Base-by-base conservation (phyloP, 2,329 filamentous ascomycete species). In the Penicillium sp. region DNA sequence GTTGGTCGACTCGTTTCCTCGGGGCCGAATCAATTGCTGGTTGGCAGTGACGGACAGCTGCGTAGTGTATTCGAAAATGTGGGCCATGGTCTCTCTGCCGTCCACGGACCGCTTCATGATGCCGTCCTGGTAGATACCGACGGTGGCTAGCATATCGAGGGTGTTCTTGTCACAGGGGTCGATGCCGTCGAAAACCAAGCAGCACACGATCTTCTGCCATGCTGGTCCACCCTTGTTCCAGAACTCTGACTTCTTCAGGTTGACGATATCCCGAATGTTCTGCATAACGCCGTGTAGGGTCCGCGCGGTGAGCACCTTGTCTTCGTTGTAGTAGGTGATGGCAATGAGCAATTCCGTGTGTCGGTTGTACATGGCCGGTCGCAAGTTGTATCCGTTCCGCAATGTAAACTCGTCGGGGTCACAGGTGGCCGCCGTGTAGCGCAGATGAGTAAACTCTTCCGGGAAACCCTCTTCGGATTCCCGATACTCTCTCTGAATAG, bases 251-350 rank as follows among this genome's bases (percentile, higher is more conserved):
- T 95, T 96, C 75, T 96, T 96, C 59, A 96, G 79, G 74, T 95
- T 96, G 66, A 96, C 91, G 69, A 97, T 97, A 66, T 97, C 92
- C 53, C 91, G 87, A 63, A 96, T 92, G 71, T 96, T 96, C 72
- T 95, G 90, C 92, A 97, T 96, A 42, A 95, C 89, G 77, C 91
- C 89, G 72, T 97, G 92, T 47, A 97, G 79, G 1, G 93, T 98
- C 72, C 92, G 85, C 44, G 92, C 81, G 15, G 93, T 88, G 59
- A 98, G 78, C 28, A 89, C 84, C 78, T 97, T 97, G 76, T 97
- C 93, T 80, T 97, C 92, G 76, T 97, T 97, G 79, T 97, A 98
- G 77, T 96, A 96, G 55, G 92, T 98, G 65, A 98, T 90, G 65
- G 92, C 92, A 71, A 98, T 96, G 59, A 97, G 81, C 62, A 98